These are phyloP conservation scores for Petunia secreta DNA, from an alignment of 257 asterid genomes.

Conservation along the genomic window DNA sequence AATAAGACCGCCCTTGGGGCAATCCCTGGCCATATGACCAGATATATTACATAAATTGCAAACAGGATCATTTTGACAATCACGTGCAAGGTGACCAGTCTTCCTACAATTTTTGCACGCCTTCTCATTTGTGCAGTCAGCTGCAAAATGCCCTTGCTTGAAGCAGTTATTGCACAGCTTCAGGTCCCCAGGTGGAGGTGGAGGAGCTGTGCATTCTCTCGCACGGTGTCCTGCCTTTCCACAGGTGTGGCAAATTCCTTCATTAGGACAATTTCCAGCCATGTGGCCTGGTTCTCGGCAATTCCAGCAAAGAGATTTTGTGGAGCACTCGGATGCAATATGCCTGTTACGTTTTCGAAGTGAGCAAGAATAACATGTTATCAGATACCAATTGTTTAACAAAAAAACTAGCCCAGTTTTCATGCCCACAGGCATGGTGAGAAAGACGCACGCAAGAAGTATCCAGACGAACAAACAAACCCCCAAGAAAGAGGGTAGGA, in stretches of 20 bases:
- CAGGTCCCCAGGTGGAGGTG: conserved; percentile 51
- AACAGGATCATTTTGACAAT: conserved; percentile 62
- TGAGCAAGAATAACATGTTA: no score
- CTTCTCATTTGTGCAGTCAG: conserved; percentile 55
- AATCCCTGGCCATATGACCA: conserved; percentile 68
- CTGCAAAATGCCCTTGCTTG: conserved; percentile 51
- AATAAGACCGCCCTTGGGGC: conserved; percentile 59
- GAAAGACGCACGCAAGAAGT: not conserved
- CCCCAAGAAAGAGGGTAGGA: not conserved
- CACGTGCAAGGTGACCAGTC: conserved; percentile 64
- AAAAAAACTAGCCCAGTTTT: no score
- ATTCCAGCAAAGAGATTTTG: conserved; percentile 54
- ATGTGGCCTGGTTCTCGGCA: conserved; percentile 67
- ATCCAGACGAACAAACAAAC: not conserved
- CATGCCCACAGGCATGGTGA: not conserved
- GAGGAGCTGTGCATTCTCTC: conserved; percentile 46
- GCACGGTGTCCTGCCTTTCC: conserved; percentile 59
- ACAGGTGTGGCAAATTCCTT: conserved; percentile 65
- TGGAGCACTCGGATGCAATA: conserved; percentile 51
- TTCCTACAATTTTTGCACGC: conserved; percentile 69
- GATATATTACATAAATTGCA: conserved; percentile 59
- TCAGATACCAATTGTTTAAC: no score
- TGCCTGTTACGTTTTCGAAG: conserved; percentile 34
- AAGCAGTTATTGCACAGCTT: conserved; percentile 55
- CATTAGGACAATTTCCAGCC: conserved; percentile 65